These are phyloP conservation scores for Alternaria triticina DNA, from an alignment of 2,329 filamentous ascomycete genomes.

Conservation along the genomic window DNA sequence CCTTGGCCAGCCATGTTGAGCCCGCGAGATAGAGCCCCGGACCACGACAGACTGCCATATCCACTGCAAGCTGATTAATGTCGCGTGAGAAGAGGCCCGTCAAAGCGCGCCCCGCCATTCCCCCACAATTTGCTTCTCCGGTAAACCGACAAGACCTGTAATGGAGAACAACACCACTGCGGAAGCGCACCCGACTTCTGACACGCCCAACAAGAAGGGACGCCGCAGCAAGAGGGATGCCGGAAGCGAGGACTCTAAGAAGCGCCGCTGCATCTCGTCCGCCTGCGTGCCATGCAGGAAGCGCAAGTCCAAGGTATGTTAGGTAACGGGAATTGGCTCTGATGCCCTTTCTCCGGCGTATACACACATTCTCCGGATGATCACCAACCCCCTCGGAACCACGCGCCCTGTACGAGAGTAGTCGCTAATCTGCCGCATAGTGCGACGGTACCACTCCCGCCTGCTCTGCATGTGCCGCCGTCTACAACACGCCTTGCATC, in stretches of 20 bases:
- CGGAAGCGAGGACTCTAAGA: constrained; percentile 50
- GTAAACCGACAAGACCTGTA: constrained; percentile 12
- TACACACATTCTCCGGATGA: constrained; percentile 11
- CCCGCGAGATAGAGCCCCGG: constrained; percentile 6
- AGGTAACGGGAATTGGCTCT: constrained; percentile 19
- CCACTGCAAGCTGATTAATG: constrained; percentile 33
- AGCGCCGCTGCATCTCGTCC: constrained; percentile 52
- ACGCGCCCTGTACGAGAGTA: background rate
- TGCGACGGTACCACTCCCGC: constrained; percentile 71
- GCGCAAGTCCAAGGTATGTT: constrained; percentile 49
- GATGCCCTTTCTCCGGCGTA: constrained; percentile 17
- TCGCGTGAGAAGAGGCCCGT: constrained; percentile 19
- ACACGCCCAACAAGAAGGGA: constrained; percentile 39
- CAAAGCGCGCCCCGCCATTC: constrained; percentile 27
- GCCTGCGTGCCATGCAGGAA: constrained; percentile 51
- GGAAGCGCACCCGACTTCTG: constrained; percentile 10
- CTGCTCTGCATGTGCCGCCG: constrained; percentile 85
- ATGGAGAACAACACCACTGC: constrained; percentile 20
- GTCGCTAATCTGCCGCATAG: constrained; percentile 42
- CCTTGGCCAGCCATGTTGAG: constrained; percentile 28
- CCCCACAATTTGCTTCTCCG: constrained; percentile 23
- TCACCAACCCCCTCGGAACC: constrained; percentile 7
- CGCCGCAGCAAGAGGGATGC: constrained; percentile 44
- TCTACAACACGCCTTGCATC: constrained; percentile 88
- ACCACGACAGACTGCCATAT: constrained; percentile 17